These are phyloP conservation scores for Herpetomonas tarakana DNA, from an alignment of 208 protist species.

Conservation along the genomic window DNA sequence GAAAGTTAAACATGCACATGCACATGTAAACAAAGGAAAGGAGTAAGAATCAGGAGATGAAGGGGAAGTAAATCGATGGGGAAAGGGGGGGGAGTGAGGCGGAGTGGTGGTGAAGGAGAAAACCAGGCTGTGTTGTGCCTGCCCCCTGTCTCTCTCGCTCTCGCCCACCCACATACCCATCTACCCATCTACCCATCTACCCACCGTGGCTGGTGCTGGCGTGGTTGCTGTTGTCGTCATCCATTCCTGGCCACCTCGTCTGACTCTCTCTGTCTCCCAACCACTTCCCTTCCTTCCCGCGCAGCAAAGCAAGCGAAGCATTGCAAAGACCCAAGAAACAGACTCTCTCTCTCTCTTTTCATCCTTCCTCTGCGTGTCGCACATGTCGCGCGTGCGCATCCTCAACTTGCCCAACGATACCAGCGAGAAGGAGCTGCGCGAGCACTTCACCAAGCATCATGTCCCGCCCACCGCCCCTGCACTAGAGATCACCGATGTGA, in stretches of 20 bases:
- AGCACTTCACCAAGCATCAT: constrained; percentile 73
- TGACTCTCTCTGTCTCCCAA: background rate
- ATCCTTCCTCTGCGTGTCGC: constrained; percentile 3
- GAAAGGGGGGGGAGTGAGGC: too few species aligned
- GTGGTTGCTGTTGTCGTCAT: too few species aligned
- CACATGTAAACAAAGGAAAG: too few species aligned
- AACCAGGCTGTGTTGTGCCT: background rate
- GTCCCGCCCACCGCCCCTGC: constrained; percentile 69
- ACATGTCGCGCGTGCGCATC: constrained; percentile 92
- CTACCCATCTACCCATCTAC: too few species aligned
- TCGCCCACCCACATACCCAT: too few species aligned
- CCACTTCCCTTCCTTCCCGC: constrained; percentile 3
- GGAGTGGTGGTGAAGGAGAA: background rate
- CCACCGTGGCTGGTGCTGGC: too few species aligned
- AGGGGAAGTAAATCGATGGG: too few species aligned
- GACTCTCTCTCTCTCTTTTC: constrained; percentile 6
- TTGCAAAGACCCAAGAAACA: too few species aligned
- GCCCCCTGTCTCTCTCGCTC: background rate
- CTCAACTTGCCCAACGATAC: constrained; percentile 94
- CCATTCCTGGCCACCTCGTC: background rate
- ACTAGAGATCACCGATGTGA: constrained; percentile 85
- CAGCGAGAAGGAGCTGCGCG: constrained; percentile 87
- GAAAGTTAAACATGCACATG: too few species aligned
- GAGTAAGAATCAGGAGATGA: too few species aligned
- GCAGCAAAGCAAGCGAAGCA: too few species aligned